Evolutionary conservation across 257 asterid genomes (phyloP).

Genomic region (Jacaranda copaia): DNA sequence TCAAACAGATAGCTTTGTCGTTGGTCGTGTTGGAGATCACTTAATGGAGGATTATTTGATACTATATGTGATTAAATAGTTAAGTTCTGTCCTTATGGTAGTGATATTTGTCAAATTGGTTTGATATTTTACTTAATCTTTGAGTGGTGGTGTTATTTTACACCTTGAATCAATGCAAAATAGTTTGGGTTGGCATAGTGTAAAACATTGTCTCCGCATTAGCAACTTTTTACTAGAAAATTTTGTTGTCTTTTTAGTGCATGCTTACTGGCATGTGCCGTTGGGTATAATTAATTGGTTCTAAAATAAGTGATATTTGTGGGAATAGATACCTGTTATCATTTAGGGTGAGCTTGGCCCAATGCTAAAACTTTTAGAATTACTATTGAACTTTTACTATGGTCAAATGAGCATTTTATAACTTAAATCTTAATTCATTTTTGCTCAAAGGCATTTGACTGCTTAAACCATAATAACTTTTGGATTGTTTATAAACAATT

Average conservation of each 20-base stretch:
- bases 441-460: no score
- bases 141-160: background rate
- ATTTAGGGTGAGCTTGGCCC: no score
- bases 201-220: constrained; percentile 19
- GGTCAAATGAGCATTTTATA: no score
- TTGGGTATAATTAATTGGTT: background rate
- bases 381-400: no score
- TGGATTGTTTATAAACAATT: no score
- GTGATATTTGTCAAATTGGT: background rate
- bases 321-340: no score
- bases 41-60: background rate
- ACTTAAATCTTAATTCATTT: no score
- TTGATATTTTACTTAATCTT: background rate
- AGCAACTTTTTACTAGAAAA: background rate
- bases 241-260: background rate
- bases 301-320: no score
- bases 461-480: no score
- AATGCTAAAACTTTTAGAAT: no score
- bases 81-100: background rate
- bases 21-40: background rate
- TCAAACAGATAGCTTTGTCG: constrained; percentile 26
- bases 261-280: no score
- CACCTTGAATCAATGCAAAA: background rate
- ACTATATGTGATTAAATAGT: background rate
- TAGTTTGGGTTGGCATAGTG: background rate